Base-by-base conservation (phyloP, 768 basidiomycete genomes). In the Boletus rubescentipes region DNA sequence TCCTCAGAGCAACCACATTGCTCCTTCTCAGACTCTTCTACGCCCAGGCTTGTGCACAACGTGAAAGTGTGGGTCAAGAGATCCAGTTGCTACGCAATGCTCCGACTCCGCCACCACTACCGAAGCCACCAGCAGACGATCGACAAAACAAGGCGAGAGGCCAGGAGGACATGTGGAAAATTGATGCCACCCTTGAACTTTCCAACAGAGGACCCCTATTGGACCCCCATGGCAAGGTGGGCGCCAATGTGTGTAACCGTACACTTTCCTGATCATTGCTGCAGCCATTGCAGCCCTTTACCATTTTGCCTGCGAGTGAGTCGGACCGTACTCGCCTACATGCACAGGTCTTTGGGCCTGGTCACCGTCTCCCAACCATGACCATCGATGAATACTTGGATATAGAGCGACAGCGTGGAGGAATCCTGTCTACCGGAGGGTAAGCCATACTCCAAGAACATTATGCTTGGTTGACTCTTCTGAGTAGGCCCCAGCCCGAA, bases 381-480 rank as follows among this genome's bases (percentile, higher is more conserved):
- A 82, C 90, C 2, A 83, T 98, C 53, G 96, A 98, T 62, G 91
- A 98, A 70, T 98, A 95, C 66, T 79, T 99, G 31, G 84, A 90
- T 65, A 84, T 92, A 51, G 96, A 99, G 65, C 76, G 77, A 44
- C 78, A 85, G 64, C 75, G 89, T 51, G 96, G 96, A 1, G 94
- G 93, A 49, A 85, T 98, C 61, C 83, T 97, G 51, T 80, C 87
- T 9, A 89, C 89, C 31, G 90, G 92, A 75, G 93, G 93, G 91
- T 93, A 67, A 71, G 87, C 72, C 12, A 46, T 54, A 32, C 47
- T 36, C 21, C 32, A 48, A 23, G 46, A 39, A 39, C n/a, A 29
- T n/a, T 31, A 35, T 21, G 11, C 43, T 50, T n/a, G 32, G 52
- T 47, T 54, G 31, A 64, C 15, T 39, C 18, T 16, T 58, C 45